Percentiles rank a stretch among this genome's conserved stretches.
Conservation (phyloP, 108 stramenopile species). For the Chaetoceros tenuissimus region DNA sequence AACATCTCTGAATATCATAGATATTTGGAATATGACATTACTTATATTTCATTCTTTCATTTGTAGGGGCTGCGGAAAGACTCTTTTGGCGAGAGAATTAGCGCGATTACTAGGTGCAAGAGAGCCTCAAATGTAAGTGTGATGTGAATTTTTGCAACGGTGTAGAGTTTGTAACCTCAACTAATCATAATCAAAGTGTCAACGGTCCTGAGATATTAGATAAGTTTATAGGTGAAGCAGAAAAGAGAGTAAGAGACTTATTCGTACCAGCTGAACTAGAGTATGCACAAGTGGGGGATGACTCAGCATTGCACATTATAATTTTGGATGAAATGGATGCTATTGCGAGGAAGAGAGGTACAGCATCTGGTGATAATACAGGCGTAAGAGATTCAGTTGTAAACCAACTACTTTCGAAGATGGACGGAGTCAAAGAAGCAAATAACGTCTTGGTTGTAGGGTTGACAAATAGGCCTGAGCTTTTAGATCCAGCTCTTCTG, state of each 20-base stretch:
- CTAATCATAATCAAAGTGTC: too few species aligned
- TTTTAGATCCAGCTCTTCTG: slow-evolving; percentile 59
- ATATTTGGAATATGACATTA: slow-evolving; percentile 22
- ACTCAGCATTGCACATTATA: slow-evolving; percentile 73
- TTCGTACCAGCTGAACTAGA: slow-evolving; percentile 64
- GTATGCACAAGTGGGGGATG: slow-evolving; percentile 52
- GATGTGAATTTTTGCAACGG: too few species aligned
- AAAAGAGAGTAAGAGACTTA: slow-evolving; percentile 57
- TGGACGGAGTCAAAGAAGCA: slow-evolving; percentile 85
- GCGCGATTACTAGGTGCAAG: slow-evolving; percentile 84
- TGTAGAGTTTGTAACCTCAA: too few species aligned
- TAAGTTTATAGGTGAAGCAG: slow-evolving; percentile 73
- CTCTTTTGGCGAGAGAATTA: slow-evolving; percentile 85
- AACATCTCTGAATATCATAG: too few species aligned
- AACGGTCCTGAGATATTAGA: slow-evolving; percentile 50
- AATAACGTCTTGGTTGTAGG: slow-evolving; percentile 74
- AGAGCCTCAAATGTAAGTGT: slow-evolving; percentile 93
- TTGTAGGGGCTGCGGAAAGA: slow-evolving; percentile 65
- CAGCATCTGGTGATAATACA: slow-evolving; percentile 49
- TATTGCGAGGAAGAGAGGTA: slow-evolving; percentile 72
- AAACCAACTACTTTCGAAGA: slow-evolving; percentile 97
- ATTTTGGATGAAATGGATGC: slow-evolving; percentile 89
- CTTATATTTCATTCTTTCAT: not conserved
- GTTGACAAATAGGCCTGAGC: slow-evolving; percentile 80
- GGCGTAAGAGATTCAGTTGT: slow-evolving; percentile 83